Evolutionary conservation across 2,329 filamentous ascomycete species (phyloP), one percentile per base, ranked within the genome.

Genomic region (Coleophoma crateriformis): DNA sequence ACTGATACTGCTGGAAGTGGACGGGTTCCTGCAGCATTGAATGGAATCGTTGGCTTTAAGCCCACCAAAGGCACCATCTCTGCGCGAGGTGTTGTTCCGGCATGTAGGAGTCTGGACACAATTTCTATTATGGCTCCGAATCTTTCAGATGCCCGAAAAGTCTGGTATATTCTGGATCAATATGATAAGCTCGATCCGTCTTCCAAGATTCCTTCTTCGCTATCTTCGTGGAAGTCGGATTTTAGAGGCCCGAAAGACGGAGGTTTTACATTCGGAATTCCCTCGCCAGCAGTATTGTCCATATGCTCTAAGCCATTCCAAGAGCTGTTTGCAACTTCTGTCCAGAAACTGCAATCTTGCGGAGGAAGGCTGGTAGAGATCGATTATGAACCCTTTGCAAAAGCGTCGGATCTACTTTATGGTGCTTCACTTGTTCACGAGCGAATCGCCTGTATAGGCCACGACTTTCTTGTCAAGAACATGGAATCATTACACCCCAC

Each of bases 1-100:
- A 77, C 74, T 0, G 76, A 78, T 53, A 78, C 75, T 10, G 76
- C 74, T n/a, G 76, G 75, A 4, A 72, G 73, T 20, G 73, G 74
- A 3, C 66, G 75, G 32, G 68, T 78, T 5, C 75, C 75, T 7
- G 68, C 74, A 19, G 69, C 69, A 0, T 74, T 76, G 58, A 78
- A 77, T 56, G 73, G 73, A 8, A 68, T 78, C 7, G 68, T 73
- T 1, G 75, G 75, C 3, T 68, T 64, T 50, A 71, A 71, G 54
- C 75, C 75, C 1, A 78, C 74, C 1, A 71, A 73, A 58, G 73
- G 74, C 3, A 73, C 73, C 1, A 64, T 77, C 10, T 74, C 71
- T 4, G 70, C 72, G 44, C 63, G 63, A 11, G 75, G 74, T 4
- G 65, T 77, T 1, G 71, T 71, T 5, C 75, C 75, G 33, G 77